These are phyloP conservation scores for Aspergillus wentii DNA, from an alignment of 495 filamentous ascomycete species.

Conservation along the genomic window DNA sequence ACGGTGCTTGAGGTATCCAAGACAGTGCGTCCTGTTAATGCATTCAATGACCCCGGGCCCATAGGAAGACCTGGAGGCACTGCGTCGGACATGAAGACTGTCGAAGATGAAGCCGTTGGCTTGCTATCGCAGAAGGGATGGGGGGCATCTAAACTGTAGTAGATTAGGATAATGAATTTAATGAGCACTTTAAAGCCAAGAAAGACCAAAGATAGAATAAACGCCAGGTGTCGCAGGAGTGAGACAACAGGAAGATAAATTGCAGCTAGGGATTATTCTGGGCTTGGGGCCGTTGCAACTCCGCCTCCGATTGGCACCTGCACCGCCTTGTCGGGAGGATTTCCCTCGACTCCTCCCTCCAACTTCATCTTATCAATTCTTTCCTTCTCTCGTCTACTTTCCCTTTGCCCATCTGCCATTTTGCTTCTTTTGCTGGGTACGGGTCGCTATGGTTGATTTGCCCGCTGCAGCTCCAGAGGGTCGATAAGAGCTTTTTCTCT, in stretches of 20 bases:
- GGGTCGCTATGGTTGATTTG: conserved; percentile 24
- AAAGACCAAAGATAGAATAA: too few relatives aligned
- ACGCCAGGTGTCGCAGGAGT: too few relatives aligned
- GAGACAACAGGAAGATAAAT: too few relatives aligned
- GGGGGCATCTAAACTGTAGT: conserved; percentile 23
- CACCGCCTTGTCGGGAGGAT: neutral
- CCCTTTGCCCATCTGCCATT: conserved; percentile 1
- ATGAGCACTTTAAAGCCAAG: too few relatives aligned
- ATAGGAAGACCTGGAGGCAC: conserved; percentile 39
- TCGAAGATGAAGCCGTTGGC: conserved; percentile 42
- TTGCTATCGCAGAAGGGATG: conserved; percentile 39
- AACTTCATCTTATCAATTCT: neutral
- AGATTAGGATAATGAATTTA: conserved; percentile 1
- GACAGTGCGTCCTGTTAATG: conserved; percentile 46
- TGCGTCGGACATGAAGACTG: conserved; percentile 31
- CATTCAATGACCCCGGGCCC: conserved; percentile 57
- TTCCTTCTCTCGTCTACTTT: neutral
- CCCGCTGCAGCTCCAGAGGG: conserved; percentile 11
- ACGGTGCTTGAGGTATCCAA: conserved; percentile 58
- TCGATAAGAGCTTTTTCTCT: conserved; percentile 9
- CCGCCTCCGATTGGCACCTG: neutral
- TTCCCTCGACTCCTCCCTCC: neutral
- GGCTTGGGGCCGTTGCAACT: neutral
- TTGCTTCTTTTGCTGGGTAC: too few relatives aligned
- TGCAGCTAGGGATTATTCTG: too few relatives aligned